phyloP scores from a whole-genome alignment of 352 stramenopile genomes.

The Phytophthora kernoviae region DNA sequence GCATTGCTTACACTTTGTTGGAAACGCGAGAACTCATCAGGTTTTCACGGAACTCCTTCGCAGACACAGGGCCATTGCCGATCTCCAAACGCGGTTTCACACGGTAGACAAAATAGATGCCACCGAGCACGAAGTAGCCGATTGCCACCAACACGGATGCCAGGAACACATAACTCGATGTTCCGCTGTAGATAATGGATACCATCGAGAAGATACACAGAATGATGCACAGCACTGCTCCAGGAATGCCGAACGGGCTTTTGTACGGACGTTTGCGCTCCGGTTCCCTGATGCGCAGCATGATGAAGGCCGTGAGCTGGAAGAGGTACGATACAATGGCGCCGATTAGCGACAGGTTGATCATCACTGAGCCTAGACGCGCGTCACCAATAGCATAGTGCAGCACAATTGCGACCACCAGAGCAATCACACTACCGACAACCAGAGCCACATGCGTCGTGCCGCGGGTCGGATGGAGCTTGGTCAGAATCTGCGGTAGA shows the following conservation, averaged over 20 bases:
- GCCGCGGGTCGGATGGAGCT: slow-evolving; percentile 40
- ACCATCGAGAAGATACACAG: slow-evolving; percentile 44
- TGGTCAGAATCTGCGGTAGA: slow-evolving; percentile 52
- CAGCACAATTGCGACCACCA: slow-evolving; percentile 45
- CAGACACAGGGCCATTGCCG: slow-evolving; percentile 19
- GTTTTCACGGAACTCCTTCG: slow-evolving; percentile 47
- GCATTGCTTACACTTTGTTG: slow-evolving; percentile 24
- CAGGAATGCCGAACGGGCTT: slow-evolving; percentile 52
- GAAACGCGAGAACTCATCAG: slow-evolving; percentile 37
- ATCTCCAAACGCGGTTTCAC: slow-evolving; percentile 39
- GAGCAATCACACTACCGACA: slow-evolving; percentile 36
- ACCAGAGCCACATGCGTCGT: slow-evolving; percentile 55
- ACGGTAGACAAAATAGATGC: slow-evolving; percentile 40
- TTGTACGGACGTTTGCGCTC: slow-evolving; percentile 50
- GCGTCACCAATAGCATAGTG: slow-evolving; percentile 58
- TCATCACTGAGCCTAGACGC: slow-evolving; percentile 59
- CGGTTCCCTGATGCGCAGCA: slow-evolving; percentile 48
- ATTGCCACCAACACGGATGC: slow-evolving; percentile 47
- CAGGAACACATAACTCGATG: slow-evolving; percentile 38
- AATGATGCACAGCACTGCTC: slow-evolving; percentile 43
- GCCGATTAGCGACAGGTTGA: slow-evolving; percentile 65
- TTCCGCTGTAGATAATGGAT: slow-evolving; percentile 25
- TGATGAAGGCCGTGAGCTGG: slow-evolving; percentile 57
- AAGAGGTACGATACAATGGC: slow-evolving; percentile 64
- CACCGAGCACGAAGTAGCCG: slow-evolving; percentile 45